phyloP scores from a whole-genome alignment of 1,284 basidiomycete species.

The Puccinia polysora region DNA sequence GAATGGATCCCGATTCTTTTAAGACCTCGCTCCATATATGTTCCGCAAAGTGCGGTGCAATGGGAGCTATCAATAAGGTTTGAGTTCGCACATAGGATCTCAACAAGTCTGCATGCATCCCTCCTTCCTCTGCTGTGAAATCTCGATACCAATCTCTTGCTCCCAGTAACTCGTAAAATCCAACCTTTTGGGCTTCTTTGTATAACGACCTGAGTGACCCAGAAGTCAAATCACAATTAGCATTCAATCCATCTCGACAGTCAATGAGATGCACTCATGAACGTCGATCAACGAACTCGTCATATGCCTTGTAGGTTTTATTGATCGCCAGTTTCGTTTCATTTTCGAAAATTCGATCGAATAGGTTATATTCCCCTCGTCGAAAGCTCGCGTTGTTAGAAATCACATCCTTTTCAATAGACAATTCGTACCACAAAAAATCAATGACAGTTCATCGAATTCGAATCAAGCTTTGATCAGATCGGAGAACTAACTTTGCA shows the following conservation, averaged over 20 bases:
- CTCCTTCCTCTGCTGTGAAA: slow-evolving; percentile 67
- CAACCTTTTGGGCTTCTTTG: slow-evolving; percentile 91
- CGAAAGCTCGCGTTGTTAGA: slow-evolving; percentile 21
- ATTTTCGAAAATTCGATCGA: slow-evolving; percentile 81
- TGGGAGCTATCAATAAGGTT: slow-evolving; percentile 74
- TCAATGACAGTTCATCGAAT: neutral
- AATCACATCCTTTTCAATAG: slow-evolving; percentile 36
- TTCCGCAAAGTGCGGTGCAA: slow-evolving; percentile 93
- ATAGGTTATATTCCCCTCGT: slow-evolving; percentile 60
- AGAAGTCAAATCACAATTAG: neutral
- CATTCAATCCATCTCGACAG: neutral
- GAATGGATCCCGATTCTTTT: slow-evolving; percentile 69
- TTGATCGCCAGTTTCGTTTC: slow-evolving; percentile 83
- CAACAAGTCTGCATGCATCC: slow-evolving; percentile 77
- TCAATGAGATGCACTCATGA: slow-evolving; percentile 9
- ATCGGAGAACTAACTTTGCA: slow-evolving; percentile 66
- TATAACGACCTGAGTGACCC: slow-evolving; percentile 69
- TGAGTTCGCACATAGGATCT: slow-evolving; percentile 76
- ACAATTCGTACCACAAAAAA: neutral
- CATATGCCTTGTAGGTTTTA: slow-evolving; percentile 71
- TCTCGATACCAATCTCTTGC: slow-evolving; percentile 95
- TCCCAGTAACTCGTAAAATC: slow-evolving; percentile 92
- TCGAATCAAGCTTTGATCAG: neutral
- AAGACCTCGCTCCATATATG: slow-evolving; percentile 79
- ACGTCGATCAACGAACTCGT: slow-evolving; percentile 61